Conservation (phyloP, 2,329 filamentous ascomycete species). For the Cercospora sojina region DNA sequence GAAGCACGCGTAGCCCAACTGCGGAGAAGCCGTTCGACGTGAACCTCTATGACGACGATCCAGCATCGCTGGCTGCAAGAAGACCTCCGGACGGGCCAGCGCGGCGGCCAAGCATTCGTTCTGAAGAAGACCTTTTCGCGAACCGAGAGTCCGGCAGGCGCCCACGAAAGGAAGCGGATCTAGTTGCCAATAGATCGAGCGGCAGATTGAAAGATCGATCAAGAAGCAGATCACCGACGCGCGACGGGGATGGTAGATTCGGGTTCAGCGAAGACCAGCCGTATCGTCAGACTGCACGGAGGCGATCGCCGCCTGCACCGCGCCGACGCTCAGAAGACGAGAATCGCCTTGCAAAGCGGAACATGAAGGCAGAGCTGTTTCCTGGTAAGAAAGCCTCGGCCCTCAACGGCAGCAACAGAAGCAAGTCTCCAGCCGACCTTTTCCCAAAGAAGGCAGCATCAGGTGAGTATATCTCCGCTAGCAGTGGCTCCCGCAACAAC, state of each 20-base stretch:
- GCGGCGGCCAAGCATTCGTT: conserved; percentile 10
- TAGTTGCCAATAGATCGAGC: conserved; percentile 35
- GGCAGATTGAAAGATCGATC: conserved; percentile 51
- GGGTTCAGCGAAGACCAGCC: conserved; percentile 53
- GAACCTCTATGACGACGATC: conserved; percentile 78
- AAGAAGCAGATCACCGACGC: conserved; percentile 59
- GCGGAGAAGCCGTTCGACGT: conserved; percentile 60
- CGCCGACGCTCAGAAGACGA: conserved; percentile 24
- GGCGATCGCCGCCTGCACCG: conserved; percentile 44
- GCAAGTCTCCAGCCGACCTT: conserved; percentile 24
- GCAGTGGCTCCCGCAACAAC: conserved; percentile 15
- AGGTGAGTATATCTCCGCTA: conserved; percentile 29
- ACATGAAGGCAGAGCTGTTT: conserved; percentile 44
- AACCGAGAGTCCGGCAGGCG: conserved; percentile 15
- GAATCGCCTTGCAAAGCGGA: conserved; percentile 29
- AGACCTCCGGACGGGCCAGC: conserved; percentile 5
- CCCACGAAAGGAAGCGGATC: conserved; percentile 32
- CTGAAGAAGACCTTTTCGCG: conserved; percentile 20
- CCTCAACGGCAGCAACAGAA: conserved; percentile 2
- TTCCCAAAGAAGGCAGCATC: conserved; percentile 30
- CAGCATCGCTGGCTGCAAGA: conserved; percentile 19
- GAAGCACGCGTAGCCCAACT: conserved; percentile 30
- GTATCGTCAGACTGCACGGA: conserved; percentile 44
- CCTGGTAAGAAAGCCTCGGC: conserved; percentile 29
- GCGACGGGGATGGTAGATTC: conserved; percentile 50